Evolutionary conservation across 2,329 filamentous ascomycete genomes (phyloP), one percentile per base, ranked within the genome.

Genomic region (Biscogniauxia mediterranea): DNA sequence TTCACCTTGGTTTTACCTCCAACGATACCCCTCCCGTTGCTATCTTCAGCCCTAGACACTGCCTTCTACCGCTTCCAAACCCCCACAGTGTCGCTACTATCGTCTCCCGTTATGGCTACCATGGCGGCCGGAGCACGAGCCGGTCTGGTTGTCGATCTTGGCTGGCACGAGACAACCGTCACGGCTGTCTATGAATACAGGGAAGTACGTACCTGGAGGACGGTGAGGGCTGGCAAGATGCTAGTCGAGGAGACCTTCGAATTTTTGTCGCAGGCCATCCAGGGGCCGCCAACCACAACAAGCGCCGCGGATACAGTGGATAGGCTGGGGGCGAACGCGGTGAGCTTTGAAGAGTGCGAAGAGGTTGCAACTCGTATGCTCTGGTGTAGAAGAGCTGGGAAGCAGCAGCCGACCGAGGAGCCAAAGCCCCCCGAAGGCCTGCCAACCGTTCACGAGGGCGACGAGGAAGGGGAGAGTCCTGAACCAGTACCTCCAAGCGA

Each of bases 151-250:
- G 82, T 99, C 46, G 93, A 99, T 71, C 83, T 99, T 62, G 95
- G 94, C 52, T 99, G 95, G 95, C 84, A 88, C 51, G 95, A 98
- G 75, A 96, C 93, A 0, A 84, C 89, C 0, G 85, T 96, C 21
- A 96, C 92, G 0, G 90, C 89, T 5, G 83, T 98, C 6, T 98
- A 93, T 72, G 95, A 99, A 76, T 97, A 93, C 74, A 88, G 91
- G 58, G 93, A 96, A 73, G 86, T 97, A 1, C 81, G 83, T 17
- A 86, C 86, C 58, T 85, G 82, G 60, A 84, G 91, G 58, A 94
- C 86, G 49, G 81, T 91, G 15, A 83, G 95, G 66, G 93, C 87
- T 38, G 92, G 89, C 61, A 93, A 88, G 70, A 75, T 84, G 60
- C 78, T 98, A 20, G 84, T 89, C 52, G 82, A 89, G 67, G 84